phyloP scores from a whole-genome alignment of 345 rosid genomes.

The Leavenworthia alabamica region DNA sequence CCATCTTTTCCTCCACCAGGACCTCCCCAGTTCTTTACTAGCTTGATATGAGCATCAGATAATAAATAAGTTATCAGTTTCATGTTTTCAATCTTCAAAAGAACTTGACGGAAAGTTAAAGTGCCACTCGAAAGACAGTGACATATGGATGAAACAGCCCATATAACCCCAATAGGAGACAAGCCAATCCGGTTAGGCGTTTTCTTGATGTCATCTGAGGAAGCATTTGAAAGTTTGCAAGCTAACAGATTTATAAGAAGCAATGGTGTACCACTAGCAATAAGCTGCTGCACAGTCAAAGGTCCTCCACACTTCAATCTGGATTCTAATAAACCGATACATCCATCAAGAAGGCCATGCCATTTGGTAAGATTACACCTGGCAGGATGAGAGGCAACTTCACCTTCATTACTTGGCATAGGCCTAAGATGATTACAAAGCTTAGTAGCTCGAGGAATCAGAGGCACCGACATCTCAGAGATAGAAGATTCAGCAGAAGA shows the following conservation, averaged over 20 bases:
- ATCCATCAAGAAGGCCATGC: conserved; percentile 91
- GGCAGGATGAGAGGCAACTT: conserved; percentile 19
- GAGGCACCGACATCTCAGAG: conserved; percentile 66
- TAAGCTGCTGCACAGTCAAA: conserved; percentile 68
- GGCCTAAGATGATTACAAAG: conserved; percentile 70
- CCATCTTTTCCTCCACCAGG: conserved; percentile 93
- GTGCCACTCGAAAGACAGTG: conserved; percentile 83
- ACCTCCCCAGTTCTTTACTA: conserved; percentile 77
- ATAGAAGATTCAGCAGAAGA: conserved; percentile 68
- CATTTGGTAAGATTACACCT: conserved; percentile 49
- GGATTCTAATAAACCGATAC: conserved; percentile 81
- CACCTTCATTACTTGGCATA: conserved; percentile 39
- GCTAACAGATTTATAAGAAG: conserved; percentile 67
- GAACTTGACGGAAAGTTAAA: conserved; percentile 63
- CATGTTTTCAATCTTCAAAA: conserved; percentile 53
- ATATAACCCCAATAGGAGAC: conserved; percentile 83
- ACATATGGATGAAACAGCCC: conserved; percentile 78
- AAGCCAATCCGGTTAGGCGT: conserved; percentile 43
- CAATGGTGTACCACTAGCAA: conserved; percentile 75
- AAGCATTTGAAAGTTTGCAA: conserved; percentile 33
- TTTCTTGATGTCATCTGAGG: conserved; percentile 39
- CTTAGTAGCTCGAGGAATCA: conserved; percentile 80
- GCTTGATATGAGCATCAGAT: conserved; percentile 75
- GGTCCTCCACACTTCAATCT: conserved; percentile 84
- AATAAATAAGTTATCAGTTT: conserved; percentile 53